Base-by-base conservation (phyloP, 2,329 filamentous ascomycete species). In the Chaetothyriales sp. region DNA sequence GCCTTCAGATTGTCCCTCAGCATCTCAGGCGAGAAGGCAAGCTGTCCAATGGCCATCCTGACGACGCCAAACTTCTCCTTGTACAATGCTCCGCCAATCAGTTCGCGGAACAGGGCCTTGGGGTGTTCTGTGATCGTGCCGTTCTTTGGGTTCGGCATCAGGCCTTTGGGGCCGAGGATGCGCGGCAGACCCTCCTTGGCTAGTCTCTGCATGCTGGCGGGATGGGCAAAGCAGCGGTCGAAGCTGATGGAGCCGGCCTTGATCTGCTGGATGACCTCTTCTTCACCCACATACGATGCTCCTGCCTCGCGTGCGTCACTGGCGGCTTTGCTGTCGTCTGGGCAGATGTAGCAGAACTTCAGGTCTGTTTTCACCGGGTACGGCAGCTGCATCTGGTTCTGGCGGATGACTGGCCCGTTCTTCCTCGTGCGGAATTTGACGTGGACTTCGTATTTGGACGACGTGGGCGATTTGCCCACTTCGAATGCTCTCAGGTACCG, bases 401-500 rank as follows among this genome's bases (percentile, higher is more conserved):
- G 45, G 57, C 89, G 85, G 58, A 98, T 76, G 7, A 92, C 80
- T 18, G 89, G 83, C 0, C 89, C 88, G 67, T 88, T 89, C 66
- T 89, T 90, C 59, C 80, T 75, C 1, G 90, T 88, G 62, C 83
- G 83, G 56, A 98, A 72, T 63, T 84, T 88, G 60, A 98, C 72
- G 61, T 86, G 78, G 48, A 96, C 62, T 66, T 96, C 92, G 72
- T 98, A 98, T 67, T 95, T 96, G 59, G 81, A 74, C 9, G 74
- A 73, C 2, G 76, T 74, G 2, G 86, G 83, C 47, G 82, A 77
- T 49, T 79, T 79, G 63, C 92, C 90, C 60, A 95, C 89, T 77
- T 98, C 92, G 63, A 84, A 81, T 46, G 92, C 90, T 62, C 87
- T 86, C 58, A 98, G 79, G 65, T 95, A 92, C 86, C 89, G 80